A percentile compares a stretch with the other conserved stretches of the same genome.
These are phyloP conservation scores for Tuber brumale DNA, from an alignment of 495 filamentous ascomycete genomes.

Conservation along the genomic window DNA sequence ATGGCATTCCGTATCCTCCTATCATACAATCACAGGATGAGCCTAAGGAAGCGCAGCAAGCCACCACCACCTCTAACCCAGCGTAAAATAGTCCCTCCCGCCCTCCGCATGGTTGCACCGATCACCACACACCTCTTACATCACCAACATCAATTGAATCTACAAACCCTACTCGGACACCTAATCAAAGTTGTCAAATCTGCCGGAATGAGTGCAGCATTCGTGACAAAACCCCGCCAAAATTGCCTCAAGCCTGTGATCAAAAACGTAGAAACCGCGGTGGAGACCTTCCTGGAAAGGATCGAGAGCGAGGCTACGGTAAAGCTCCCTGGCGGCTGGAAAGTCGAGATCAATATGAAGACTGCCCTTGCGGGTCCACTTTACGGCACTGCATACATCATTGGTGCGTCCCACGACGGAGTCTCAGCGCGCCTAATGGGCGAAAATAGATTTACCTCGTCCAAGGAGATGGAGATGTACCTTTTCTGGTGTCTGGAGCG, in stretches of 20 bases:
- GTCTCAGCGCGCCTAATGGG: slow-evolving; percentile 35
- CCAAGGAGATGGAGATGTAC: slow-evolving; percentile 36
- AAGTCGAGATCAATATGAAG: slow-evolving; percentile 34
- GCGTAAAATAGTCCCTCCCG: slow-evolving; percentile 47
- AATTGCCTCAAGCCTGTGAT: slow-evolving; percentile 29
- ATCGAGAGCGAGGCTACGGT: slow-evolving; percentile 38
- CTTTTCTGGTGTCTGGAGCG: slow-evolving; percentile 41
- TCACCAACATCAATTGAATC: slow-evolving; percentile 45
- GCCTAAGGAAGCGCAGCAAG: slow-evolving; percentile 56
- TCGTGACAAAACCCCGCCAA: slow-evolving; percentile 24
- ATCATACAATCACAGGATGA: slow-evolving; percentile 64
- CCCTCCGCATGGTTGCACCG: slow-evolving; percentile 60
- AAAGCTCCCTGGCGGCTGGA: slow-evolving; percentile 36
- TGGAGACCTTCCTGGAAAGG: slow-evolving; percentile 32
- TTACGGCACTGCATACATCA: slow-evolving; percentile 34
- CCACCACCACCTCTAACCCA: slow-evolving; percentile 54
- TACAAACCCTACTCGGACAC: slow-evolving; percentile 44
- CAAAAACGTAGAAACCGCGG: slow-evolving; percentile 32
- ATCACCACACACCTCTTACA: slow-evolving; percentile 61
- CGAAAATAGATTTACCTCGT: slow-evolving; percentile 32
- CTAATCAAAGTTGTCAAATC: slow-evolving; percentile 23
- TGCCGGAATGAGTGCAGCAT: slow-evolving; percentile 32
- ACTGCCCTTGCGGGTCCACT: slow-evolving; percentile 31
- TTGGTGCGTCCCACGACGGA: slow-evolving; percentile 39
- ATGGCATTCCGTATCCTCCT: slow-evolving; percentile 62